phyloP scores from a whole-genome alignment of 805 yeast species.

The Sungouiella thailandica region DNA sequence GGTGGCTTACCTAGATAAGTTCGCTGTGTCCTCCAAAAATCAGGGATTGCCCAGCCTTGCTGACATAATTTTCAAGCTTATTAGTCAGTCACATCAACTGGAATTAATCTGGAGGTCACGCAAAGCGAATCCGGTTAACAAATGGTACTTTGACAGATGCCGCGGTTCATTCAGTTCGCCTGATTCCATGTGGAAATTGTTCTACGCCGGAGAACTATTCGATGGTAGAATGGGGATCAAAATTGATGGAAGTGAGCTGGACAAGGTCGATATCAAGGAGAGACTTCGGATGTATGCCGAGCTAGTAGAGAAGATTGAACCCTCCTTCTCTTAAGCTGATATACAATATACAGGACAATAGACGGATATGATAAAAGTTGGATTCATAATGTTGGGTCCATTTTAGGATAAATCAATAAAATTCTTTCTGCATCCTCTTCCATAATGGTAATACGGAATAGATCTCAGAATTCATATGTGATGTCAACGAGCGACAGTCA shows the following conservation, averaged over 20 bases:
- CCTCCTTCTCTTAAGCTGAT: conserved; percentile 7
- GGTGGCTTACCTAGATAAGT: conserved; percentile 85
- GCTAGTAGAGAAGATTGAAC: conserved; percentile 7
- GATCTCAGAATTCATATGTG: no score
- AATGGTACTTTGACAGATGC: conserved; percentile 95
- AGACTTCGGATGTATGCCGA: conserved; percentile 10
- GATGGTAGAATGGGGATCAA: conserved; percentile 27
- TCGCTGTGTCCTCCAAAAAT: conserved; percentile 77
- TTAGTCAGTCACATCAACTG: conserved; percentile 60
- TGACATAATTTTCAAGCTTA: conserved; percentile 82
- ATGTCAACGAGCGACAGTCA: no score
- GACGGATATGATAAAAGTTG: no score
- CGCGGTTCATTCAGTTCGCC: conserved; percentile 50
- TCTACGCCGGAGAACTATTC: conserved; percentile 38
- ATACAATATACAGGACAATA: no score
- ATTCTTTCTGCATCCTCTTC: no score
- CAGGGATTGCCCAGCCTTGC: conserved; percentile 95
- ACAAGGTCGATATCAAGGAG: conserved; percentile 10
- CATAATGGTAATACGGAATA: no score
- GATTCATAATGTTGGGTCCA: no score
- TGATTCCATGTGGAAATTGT: conserved; percentile 36
- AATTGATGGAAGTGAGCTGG: conserved; percentile 11
- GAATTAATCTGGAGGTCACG: conserved; percentile 91
- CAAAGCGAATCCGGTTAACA: conserved; percentile 82
- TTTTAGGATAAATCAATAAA: no score